Evolutionary conservation across 106 monocot species (phyloP), one percentile per base, ranked within the genome.

Genomic region (Posidonia australis): DNA sequence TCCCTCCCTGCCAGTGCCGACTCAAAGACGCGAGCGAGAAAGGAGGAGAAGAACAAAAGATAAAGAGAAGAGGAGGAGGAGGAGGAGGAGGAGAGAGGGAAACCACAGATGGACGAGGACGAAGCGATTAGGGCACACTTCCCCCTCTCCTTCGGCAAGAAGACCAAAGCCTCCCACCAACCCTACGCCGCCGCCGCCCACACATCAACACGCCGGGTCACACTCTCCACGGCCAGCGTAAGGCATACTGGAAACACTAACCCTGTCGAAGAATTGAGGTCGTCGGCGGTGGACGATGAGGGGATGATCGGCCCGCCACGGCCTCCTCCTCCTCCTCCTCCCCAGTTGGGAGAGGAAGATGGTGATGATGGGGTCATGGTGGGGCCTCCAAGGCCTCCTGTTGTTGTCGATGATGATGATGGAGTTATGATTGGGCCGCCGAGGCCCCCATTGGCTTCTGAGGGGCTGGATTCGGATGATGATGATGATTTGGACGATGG

Each of bases 71-170:
- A 0, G 25, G 58, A 11, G 16, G 27, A 17, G 29, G 25, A 25
- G 29, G 58, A 27, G 24, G 58, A 26, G 7, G 58, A 9, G 27
- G 53, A 17, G 20, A 1, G 51, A 27, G 24, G 68, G 18, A 61
- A 42, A 44, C 36, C 36, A 36, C 5, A 7, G 21, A 58, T 56
- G 64, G 57, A 57, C 17, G 65, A 60, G 54, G 83, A 80, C 36
- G 87, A 77, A 48, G 65, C 72, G 25, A 83, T 87, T 52, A 71
- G 87, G 55, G 83, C 83, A 10, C 67, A 70, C 17, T 83, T 87
- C 72, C 87, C 87, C 13, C 47, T 83, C 44, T 83, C 83, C 42
- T 87, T 87, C 75, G 87, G 87, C 17, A 87, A 87, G 62, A 60
- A 77, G 47, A 44, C 77, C 22, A 74, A 80, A 30, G 19, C 75